These are phyloP conservation scores for Geranium rotundifolium DNA, from an alignment of 345 rosid genomes.

Conservation along the genomic window DNA sequence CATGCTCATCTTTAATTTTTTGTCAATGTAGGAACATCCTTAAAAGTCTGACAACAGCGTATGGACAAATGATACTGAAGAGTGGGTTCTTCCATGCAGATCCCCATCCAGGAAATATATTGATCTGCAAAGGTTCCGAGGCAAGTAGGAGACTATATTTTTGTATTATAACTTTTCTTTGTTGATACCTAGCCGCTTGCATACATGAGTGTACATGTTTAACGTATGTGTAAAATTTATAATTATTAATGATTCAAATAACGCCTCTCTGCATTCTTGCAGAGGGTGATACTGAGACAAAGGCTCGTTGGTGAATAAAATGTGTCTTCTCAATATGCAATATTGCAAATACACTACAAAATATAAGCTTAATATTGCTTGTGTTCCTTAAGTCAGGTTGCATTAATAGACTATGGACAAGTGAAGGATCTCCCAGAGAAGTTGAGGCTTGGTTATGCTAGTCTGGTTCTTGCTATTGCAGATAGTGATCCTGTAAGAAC, in stretches of 20 bases:
- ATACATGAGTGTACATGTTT: neutral
- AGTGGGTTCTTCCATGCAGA: constrained; percentile 96
- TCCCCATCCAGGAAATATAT: constrained; percentile 95
- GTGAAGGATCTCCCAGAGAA: constrained; percentile 88
- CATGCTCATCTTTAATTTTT: constrained; percentile 8
- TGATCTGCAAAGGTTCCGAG: constrained; percentile 84
- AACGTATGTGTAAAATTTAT: too few relatives aligned
- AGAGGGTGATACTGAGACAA: too few relatives aligned
- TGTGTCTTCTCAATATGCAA: neutral
- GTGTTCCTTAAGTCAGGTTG: constrained; percentile 51
- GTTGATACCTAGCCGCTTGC: too few relatives aligned
- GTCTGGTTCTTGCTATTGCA: constrained; percentile 78
- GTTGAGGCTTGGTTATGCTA: constrained; percentile 79
- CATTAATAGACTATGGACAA: constrained; percentile 87
- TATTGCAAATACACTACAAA: neutral
- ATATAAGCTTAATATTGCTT: constrained; percentile 8
- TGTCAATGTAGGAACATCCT: constrained; percentile 60
- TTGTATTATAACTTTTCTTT: constrained; percentile 1
- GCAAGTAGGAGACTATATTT: constrained; percentile 30
- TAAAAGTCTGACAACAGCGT: constrained; percentile 64
- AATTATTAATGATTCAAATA: neutral
- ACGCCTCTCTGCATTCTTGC: neutral
- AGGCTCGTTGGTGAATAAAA: too few relatives aligned
- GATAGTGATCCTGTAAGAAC: constrained; percentile 50
- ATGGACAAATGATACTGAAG: constrained; percentile 95